phyloP scores from a whole-genome alignment of 2,329 filamentous ascomycete species.

The Fusarium zealandicum region DNA sequence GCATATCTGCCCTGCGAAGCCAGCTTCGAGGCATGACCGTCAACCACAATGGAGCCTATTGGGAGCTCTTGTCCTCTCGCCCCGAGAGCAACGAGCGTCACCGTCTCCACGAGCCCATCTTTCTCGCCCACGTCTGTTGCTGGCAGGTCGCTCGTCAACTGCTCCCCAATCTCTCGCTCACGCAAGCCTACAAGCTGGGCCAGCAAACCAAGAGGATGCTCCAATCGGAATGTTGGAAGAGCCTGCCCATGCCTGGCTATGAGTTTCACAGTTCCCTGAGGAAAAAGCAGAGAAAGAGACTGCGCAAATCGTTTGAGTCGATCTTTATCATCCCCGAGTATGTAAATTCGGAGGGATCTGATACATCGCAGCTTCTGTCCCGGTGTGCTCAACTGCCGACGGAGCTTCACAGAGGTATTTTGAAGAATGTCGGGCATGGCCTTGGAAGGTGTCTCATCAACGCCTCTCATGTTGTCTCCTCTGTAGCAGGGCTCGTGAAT shows the following conservation, averaged over 20 bases:
- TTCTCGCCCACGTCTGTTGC: conserved; percentile 8
- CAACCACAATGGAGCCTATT: not conserved
- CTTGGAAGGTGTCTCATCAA: not conserved
- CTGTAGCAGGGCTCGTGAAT: not conserved
- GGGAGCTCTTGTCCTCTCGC: too few relatives aligned
- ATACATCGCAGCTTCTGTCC: not conserved
- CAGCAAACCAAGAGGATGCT: conserved; percentile 3
- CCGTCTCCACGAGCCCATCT: not conserved
- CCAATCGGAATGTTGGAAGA: not conserved
- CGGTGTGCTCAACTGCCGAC: not conserved
- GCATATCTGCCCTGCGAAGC: not conserved
- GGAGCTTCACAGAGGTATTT: not conserved
- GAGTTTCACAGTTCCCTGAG: not conserved
- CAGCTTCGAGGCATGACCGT: not conserved
- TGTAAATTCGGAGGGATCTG: not conserved
- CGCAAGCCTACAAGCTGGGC: conserved; percentile 2
- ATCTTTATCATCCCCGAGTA: not conserved
- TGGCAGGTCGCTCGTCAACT: conserved; percentile 11
- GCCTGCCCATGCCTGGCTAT: not conserved
- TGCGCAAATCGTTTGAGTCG: not conserved
- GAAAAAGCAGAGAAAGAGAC: not conserved
- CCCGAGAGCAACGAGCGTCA: too few relatives aligned
- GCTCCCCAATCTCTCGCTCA: not conserved
- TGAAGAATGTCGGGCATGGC: not conserved
- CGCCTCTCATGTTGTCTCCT: not conserved